Evolutionary conservation across 345 rosid genomes (phyloP), one percentile per base, ranked within the genome.

Genomic region (Eucalyptus sp.): DNA sequence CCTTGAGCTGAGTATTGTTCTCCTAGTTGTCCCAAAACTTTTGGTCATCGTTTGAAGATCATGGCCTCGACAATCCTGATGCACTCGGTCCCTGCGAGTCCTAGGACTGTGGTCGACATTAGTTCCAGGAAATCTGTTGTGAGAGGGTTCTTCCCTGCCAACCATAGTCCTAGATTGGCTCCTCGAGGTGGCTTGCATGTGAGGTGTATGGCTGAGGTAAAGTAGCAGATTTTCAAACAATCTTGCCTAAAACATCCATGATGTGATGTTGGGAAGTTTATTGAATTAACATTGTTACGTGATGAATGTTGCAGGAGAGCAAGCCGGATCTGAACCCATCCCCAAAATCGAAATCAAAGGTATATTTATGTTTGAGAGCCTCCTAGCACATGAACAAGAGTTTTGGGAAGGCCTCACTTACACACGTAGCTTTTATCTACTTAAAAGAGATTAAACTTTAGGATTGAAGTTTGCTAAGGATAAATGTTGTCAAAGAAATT

Each of bases 171-270:
- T n/a, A 86, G 88, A 62, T 31, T 89, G 24, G 10, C 41, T 50
- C 60, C 16, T 8, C 46, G 27, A 83, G 91, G 46, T 8, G 68
- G 90, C 5, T 29, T 88, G 41, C 88, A 50, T 7, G 94, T 95
- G 44, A 90, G 91, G 48, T 95, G 95, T 92, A 91, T 86, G 93
- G 91, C 95, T 5, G 89, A 92, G 94, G 96, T 31, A 37, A 50
- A 6, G 18, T 10, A 2, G 46, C 83, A 71, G 8, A 71, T 71
- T 71, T 71, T 71, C 27, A 0, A 20, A 71, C 4, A 24, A 71
- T 71, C 46, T 71, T 37, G 27, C 27, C 81, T 37, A 37, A 37
- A 71, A 37, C 25, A 41, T 71, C 83, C 7, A 5, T 27, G 7
- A 71, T 10, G 46, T 71, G 13, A 9, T 33, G 11, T 71, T 37